phyloP scores from a whole-genome alignment of 306 rosid species.

The Glycine soja region DNA sequence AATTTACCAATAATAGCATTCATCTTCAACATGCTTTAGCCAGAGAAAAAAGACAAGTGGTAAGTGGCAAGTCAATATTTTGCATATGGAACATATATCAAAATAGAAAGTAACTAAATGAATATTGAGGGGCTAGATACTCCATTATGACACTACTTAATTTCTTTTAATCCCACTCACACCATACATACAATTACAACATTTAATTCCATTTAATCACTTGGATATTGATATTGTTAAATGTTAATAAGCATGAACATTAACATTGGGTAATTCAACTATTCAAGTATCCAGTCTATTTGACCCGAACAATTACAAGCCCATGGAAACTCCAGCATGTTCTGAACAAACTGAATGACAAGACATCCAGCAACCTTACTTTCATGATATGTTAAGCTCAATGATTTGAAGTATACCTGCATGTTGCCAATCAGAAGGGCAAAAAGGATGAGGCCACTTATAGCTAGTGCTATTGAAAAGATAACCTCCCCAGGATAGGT shows the following conservation, averaged over 20 bases:
- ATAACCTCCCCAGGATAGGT: conserved; percentile 91
- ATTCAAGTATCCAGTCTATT: conserved; percentile 29
- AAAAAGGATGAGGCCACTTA: conserved; percentile 91
- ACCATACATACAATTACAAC: not conserved
- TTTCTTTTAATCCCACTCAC: conserved; percentile 28
- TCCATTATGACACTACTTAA: not conserved
- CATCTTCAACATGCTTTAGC: conserved; percentile 32
- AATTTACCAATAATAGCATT: conserved; percentile 21
- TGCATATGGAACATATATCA: not conserved
- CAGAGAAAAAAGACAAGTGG: not conserved
- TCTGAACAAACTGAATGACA: conserved; percentile 31
- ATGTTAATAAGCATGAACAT: conserved; percentile 8
- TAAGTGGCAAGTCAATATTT: not conserved
- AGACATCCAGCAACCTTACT: conserved; percentile 32
- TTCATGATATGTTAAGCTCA: conserved; percentile 23
- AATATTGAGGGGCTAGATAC: too few species aligned
- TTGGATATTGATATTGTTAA: not conserved
- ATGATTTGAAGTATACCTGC: conserved; percentile 74
- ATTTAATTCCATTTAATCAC: not conserved
- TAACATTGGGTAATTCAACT: not conserved
- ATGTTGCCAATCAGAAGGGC: conserved; percentile 98
- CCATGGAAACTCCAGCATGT: conserved; percentile 15
- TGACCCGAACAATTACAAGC: conserved; percentile 34
- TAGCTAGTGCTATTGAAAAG: conserved; percentile 91
- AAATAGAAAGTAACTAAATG: not conserved